Base-by-base conservation (phyloP, 345 rosid species). In the Cochlearia excelsa region DNA sequence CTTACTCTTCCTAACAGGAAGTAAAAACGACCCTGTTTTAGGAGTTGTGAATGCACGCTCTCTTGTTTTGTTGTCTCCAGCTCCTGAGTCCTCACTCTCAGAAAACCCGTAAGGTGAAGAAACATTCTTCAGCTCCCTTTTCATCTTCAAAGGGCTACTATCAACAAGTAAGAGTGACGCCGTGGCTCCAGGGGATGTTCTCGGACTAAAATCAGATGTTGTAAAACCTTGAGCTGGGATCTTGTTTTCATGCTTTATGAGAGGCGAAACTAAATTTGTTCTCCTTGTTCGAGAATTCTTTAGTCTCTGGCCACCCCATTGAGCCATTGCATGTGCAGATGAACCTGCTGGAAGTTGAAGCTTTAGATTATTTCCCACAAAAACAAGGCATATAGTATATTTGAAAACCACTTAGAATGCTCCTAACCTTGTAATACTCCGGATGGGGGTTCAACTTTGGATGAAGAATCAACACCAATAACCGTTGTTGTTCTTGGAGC, bases 231-330 rank as follows among this genome's bases (percentile, higher is more conserved):
- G 90, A 46, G 85, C 67, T 61, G 83, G 73, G 63, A 54, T 63
- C 52, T 80, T 91, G 71, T 60, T 59, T 65, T 89, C 95, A 73
- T 70, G 76, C 59, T 74, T 79, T 60, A 82, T 65, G 54, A 79
- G 76, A 46, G 99, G 95, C 34, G 86, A 74, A 65, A 78, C 81
- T 68, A 89, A 42, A 76, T 81, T 87, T 50, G 90, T 75, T 73
- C 99, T 87, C 79, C 95, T 79, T 34, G 88, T 76, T 31, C 97
- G 95, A 27, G 92, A 85, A 63, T 76, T 88, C 67, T 93, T 93
- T 57, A 80, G 85, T 67, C 96, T 92, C 81, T 86, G 98, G 72
- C 96, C 90, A 57, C 68, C 92, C 97, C 99, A 93, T 54, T 87
- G 86, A 52, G 95, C 82, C 84, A 87, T 87, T 29, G 91, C 77